Evolutionary conservation across 768 basidiomycete species (phyloP).

Genomic region (Hirschioporus abietinus): DNA sequence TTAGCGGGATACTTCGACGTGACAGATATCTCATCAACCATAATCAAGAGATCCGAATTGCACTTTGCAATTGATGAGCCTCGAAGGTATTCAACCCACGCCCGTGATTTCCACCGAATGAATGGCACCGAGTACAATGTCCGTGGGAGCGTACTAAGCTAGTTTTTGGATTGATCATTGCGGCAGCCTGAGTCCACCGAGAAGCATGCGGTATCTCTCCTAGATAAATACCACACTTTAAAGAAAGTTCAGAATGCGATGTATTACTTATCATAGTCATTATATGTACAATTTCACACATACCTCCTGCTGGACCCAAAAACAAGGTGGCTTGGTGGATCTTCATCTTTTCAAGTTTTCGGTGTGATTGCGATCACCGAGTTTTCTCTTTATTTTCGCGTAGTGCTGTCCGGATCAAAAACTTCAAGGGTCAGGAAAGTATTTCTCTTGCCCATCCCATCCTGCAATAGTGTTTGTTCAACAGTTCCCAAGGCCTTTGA

Average conservation of each 20-base stretch:
- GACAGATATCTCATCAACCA: not conserved
- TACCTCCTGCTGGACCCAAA: conserved; percentile 16
- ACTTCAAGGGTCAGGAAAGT: not conserved
- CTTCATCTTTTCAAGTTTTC: not conserved
- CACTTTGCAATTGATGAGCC: too few species aligned
- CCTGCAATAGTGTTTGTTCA: conserved; percentile 23
- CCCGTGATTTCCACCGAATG: not conserved
- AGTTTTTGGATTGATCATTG: too few species aligned
- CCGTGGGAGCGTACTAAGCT: not conserved
- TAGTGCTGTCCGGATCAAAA: not conserved
- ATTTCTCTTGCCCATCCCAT: conserved; percentile 16
- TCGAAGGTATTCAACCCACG: not conserved
- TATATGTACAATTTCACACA: conserved; percentile 1
- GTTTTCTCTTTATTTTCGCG: not conserved
- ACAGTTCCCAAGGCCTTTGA: conserved; percentile 14
- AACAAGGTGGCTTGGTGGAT: not conserved
- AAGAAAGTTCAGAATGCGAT: not conserved
- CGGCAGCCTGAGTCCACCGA: too few species aligned
- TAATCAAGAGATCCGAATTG: not conserved
- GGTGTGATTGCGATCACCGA: not conserved
- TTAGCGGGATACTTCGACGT: not conserved
- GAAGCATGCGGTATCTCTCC: too few species aligned
- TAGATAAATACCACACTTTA: not conserved
- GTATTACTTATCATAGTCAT: not conserved
- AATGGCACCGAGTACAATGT: not conserved